Percentiles rank a stretch among this genome's conserved stretches.
phyloP scores from a whole-genome alignment of 176 grass and related monocot species.

The Zea luxurians region DNA sequence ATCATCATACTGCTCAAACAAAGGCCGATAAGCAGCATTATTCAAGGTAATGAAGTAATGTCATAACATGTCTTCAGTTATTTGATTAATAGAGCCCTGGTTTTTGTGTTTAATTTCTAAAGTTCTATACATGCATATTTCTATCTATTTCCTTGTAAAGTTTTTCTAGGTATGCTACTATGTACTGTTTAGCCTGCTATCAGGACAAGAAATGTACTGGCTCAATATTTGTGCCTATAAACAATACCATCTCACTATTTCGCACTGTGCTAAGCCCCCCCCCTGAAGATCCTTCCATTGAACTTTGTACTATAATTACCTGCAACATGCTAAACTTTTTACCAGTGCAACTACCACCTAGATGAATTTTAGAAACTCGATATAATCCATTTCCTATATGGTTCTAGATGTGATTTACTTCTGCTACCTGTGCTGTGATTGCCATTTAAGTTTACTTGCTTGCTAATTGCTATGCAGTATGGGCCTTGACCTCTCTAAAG shows the following conservation, averaged over 20 bases:
- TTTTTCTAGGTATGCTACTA: constrained; percentile 6
- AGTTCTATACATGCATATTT: background rate
- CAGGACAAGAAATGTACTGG: background rate
- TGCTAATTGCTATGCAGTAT: constrained; percentile 47
- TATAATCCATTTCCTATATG: background rate
- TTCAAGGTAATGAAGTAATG: constrained; percentile 56
- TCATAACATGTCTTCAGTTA: background rate
- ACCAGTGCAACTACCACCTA: background rate
- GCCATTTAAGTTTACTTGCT: background rate
- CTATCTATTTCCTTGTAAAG: background rate
- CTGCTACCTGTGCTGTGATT: background rate
- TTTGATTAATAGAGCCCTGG: background rate
- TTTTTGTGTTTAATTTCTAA: background rate
- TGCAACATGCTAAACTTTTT: background rate
- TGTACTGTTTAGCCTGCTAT: background rate
- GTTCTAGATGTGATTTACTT: too few relatives aligned
- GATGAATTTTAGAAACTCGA: background rate
- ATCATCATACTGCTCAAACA: constrained; percentile 85
- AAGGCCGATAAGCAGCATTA: constrained; percentile 90
- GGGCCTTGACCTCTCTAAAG: constrained; percentile 87
- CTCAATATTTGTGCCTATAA: background rate
- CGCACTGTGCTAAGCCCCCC: background rate
- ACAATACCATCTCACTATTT: background rate
- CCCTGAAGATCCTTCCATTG: background rate
- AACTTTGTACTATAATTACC: background rate